These are phyloP conservation scores for Metschnikowia sp. DNA, from an alignment of 805 yeast genomes.

Conservation along the genomic window DNA sequence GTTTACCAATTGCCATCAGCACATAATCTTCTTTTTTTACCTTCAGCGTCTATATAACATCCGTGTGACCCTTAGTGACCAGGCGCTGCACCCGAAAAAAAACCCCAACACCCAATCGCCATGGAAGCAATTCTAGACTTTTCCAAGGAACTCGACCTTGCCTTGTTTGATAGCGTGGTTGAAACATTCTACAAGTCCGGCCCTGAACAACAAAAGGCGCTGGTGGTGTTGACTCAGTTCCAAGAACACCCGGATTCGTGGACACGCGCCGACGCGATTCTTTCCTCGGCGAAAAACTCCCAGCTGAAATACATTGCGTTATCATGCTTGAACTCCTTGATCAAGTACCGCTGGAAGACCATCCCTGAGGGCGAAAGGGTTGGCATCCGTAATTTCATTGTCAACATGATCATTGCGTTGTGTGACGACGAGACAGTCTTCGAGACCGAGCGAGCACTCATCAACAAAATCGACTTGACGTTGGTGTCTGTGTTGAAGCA, in stretches of 20 bases:
- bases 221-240: constrained; percentile 67
- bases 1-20: constrained; percentile 1
- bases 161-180: constrained; percentile 77
- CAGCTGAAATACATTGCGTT: constrained; percentile 92
- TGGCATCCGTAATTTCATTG: constrained; percentile 92
- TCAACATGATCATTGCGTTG: constrained; percentile 87
- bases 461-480: constrained; percentile 90
- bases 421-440: constrained; percentile 80
- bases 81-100: constrained; percentile 2
- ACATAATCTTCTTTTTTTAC: background rate
- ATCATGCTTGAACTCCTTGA: constrained; percentile 83
- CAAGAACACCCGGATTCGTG: constrained; percentile 95
- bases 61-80: background rate
- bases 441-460: constrained; percentile 70
- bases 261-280: constrained; percentile 87
- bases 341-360: constrained; percentile 90
- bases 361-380: constrained; percentile 83
- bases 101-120: background rate
- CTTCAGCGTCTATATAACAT: background rate
- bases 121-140: constrained; percentile 93
- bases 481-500: constrained; percentile 92
- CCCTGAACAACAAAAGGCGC: constrained; percentile 68
- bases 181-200: constrained; percentile 74
- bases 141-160: constrained; percentile 76
- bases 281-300: constrained; percentile 72